Percentiles rank a stretch among this genome's conserved stretches.
phyloP scores from a whole-genome alignment of 345 rosid genomes.

The Salix brachista region DNA sequence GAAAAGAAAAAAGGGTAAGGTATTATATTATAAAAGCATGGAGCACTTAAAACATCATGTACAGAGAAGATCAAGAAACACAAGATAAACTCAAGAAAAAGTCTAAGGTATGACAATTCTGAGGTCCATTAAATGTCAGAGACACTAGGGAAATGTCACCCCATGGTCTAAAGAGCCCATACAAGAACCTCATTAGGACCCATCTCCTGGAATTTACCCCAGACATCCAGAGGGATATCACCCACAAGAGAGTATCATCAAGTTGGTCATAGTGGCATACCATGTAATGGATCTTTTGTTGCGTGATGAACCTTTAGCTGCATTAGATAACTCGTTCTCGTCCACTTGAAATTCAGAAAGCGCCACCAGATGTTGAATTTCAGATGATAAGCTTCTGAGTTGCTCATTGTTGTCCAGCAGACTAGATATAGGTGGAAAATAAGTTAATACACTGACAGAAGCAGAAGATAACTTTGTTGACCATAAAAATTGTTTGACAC shows the following conservation, averaged over 20 bases:
- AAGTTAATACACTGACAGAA: not conserved
- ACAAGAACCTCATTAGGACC: not conserved
- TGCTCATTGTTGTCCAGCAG: conserved; percentile 47
- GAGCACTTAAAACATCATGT: not conserved
- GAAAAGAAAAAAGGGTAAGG: not conserved
- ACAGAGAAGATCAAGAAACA: not conserved
- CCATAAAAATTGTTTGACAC: conserved; percentile 15
- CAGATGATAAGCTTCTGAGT: conserved; percentile 37
- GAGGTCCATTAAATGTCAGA: not conserved
- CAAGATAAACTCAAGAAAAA: not conserved
- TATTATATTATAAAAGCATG: not conserved
- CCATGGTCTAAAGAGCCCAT: not conserved
- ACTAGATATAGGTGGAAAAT: conserved; percentile 25
- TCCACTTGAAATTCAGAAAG: conserved; percentile 43
- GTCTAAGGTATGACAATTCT: not conserved
- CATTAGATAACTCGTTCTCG: conserved; percentile 30
- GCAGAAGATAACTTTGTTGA: not conserved
- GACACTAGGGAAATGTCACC: not conserved
- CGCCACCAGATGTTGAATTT: conserved; percentile 32
- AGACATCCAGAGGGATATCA: not conserved
- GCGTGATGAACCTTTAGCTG: conserved; percentile 20
- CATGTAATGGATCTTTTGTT: conserved; percentile 9
- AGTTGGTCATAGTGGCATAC: conserved; percentile 19
- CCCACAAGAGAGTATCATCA: not conserved
- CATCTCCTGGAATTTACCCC: not conserved